Percentiles rank a stretch among this genome's conserved stretches.
Conservation (phyloP, 169 alveolate species). For the Cryptosporidium felis region DNA sequence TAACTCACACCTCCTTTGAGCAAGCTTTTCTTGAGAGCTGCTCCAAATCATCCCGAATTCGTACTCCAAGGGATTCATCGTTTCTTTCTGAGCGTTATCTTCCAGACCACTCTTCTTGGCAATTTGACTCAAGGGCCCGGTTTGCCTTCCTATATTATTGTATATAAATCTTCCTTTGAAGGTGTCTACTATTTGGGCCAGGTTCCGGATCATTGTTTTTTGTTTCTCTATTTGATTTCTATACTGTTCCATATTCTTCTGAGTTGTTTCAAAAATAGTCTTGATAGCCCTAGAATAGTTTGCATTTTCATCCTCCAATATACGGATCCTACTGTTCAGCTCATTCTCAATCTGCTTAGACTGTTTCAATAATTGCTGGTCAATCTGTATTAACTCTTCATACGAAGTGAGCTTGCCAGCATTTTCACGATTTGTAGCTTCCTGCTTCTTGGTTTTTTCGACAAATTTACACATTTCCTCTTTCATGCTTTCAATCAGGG, state of each 20-base stretch:
- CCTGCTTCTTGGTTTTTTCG: constrained; percentile 41
- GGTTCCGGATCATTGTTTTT: background rate
- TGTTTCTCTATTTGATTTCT: constrained; percentile 3
- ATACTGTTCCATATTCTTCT: background rate
- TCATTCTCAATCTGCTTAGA: constrained; percentile 21
- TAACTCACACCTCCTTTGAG: constrained; percentile 5
- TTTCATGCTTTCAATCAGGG: constrained; percentile 8
- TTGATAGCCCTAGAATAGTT: constrained; percentile 3
- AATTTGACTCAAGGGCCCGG: constrained; percentile 25
- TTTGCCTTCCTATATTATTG: constrained; percentile 58
- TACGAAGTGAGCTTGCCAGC: constrained; percentile 13
- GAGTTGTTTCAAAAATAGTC: background rate
- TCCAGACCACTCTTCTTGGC: background rate
- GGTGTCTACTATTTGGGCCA: constrained; percentile 13
- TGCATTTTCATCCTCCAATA: constrained; percentile 1
- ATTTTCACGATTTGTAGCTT: constrained; percentile 15
- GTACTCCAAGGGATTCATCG: constrained; percentile 59
- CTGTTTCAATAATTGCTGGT: constrained; percentile 47
- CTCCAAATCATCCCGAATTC: constrained; percentile 46
- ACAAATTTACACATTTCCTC: constrained; percentile 15
- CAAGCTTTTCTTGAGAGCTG: constrained; percentile 1
- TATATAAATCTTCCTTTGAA: constrained; percentile 46
- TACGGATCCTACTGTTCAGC: constrained; percentile 10
- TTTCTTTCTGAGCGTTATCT: background rate
- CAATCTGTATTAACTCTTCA: constrained; percentile 55